Base-by-base conservation (phyloP, 192 early-diverging fungal genomes). In the Funneliformis geosporum region DNA sequence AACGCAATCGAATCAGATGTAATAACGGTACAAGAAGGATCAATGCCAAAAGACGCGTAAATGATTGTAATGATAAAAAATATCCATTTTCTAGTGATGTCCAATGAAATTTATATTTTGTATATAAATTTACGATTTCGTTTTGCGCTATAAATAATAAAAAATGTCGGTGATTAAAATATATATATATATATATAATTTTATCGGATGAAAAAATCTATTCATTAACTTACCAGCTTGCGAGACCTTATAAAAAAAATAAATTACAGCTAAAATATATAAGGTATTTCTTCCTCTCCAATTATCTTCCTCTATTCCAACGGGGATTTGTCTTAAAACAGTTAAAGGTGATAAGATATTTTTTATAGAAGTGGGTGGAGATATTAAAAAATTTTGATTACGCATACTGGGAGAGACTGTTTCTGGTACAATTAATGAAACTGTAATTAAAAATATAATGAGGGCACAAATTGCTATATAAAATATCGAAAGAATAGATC, bases 161-260 rank as follows among this genome's bases (percentile, higher is more conserved):
- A 67, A 40, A 27, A 38, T 40, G 18, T 33, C 18, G 23, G 16
- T 59, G 40, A 38, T n/a, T n/a, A n/a, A n/a, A n/a, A n/a, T n/a
- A 43, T 23, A 71, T 2, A 9, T 46, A 12, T 11, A 27, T 47
- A 42, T 68, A 68, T 68, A 18, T 21, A 42, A 9, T 43, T 44
- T 44, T 14, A n/a, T 12, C 25, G 25, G 10, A 70, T 44, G 23
- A 44, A 44, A 46, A 71, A 71, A 40, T 43, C 2, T 25, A 8
- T 38, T 43, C n/a, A n/a, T 44, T 23, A 27, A 14, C 74, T 42
- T 33, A 76, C 74, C 60, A 64, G 74, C 74, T 62, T 76, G 74
- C 64, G 74, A 76, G 9, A 76, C 10, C 64, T 42, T 76, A 44
- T 76, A 76, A 10, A 76, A n/a, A 25, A 76, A 76, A 76, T 76